Base-by-base conservation (phyloP, 768 basidiomycete species). In the Rhizopogon vesiculosus region DNA sequence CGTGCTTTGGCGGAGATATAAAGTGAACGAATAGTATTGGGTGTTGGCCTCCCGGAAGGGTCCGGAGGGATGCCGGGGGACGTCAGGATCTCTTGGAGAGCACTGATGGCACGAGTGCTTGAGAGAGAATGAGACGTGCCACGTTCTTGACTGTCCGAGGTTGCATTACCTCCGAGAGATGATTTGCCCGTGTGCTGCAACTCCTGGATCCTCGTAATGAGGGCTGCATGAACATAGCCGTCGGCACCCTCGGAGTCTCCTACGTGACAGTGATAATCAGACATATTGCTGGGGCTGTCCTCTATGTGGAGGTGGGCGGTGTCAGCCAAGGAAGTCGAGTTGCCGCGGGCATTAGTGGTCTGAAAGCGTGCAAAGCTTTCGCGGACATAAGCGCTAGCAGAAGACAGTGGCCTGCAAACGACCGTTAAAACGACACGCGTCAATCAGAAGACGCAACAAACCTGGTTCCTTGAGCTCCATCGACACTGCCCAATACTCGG, bases 401-500 rank as follows among this genome's bases (percentile, higher is more conserved):
- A 48, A 48, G 46, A 48, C 13, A 48, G 18, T 15, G 16, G 19
- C 18, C 46, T 48, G 19, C 13, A 35, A 33, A 35, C 13, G 33
- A 35, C 33, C 18, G 33, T 48, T 7, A 48, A 35, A 45, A 19
- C 1, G 5, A 7, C 19, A 22, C 19, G 33, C 33, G 7, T 35
- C 33, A 12, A 5, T 15, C 15, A 15, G 15, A 19, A 15, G 33
- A 22, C 35, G 22, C 7, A 6, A 38, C 19, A 38, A 38, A 49
- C 35, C 48, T 49, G 19, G 16, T 49, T 49, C 35, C 15, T 22
- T 48, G 46, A 35, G 42, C 41, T 31, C 50, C 65, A 66, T 61
- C 66, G 62, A 66, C 72, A 64, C 67, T 67, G 70, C 74, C 74
- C 72, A 69, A 55, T 51, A 64, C 61, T 72, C 69, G 77, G 76